Conservation (phyloP, 2,329 filamentous ascomycete genomes). For the Drechslera avenae region DNA sequence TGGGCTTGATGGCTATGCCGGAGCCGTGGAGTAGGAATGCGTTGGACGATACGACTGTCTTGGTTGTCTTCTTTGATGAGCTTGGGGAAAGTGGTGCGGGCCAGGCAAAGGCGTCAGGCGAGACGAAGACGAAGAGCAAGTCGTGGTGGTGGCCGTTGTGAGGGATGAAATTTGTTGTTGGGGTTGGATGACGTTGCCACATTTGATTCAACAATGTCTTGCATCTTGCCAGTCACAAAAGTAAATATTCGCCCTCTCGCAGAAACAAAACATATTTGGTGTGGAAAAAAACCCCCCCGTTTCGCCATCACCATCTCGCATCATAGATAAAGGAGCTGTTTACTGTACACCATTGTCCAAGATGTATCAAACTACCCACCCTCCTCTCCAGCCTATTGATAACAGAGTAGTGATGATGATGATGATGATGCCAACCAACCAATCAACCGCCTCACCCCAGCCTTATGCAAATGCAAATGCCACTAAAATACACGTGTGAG, state of each 20-base stretch:
- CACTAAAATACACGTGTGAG: neutral
- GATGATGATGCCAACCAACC: no score
- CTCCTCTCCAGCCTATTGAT: neutral
- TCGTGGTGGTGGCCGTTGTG: constrained; percentile 23
- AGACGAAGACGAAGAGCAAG: constrained; percentile 11
- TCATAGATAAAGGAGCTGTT: no score
- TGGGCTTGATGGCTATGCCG: constrained; percentile 45
- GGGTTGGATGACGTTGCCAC: neutral
- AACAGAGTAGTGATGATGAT: neutral
- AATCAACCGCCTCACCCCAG: neutral
- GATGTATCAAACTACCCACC: neutral
- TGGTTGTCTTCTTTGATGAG: constrained; percentile 60
- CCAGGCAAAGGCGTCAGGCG: neutral
- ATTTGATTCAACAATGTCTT: no score
- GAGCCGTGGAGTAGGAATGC: constrained; percentile 46
- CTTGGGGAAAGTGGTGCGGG: constrained; percentile 2
- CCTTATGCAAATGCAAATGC: constrained; percentile 8
- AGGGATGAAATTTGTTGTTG: constrained; percentile 1
- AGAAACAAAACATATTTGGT: no score
- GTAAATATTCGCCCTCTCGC: no score
- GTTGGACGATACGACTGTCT: constrained; percentile 59
- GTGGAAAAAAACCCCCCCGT: no score
- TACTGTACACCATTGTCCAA: no score
- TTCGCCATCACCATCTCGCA: no score
- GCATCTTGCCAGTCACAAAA: no score